Percentiles rank a stretch among this genome's conserved stretches.
These are phyloP conservation scores for Bruguiera sexangula DNA, from an alignment of 345 rosid genomes.

Conservation along the genomic window DNA sequence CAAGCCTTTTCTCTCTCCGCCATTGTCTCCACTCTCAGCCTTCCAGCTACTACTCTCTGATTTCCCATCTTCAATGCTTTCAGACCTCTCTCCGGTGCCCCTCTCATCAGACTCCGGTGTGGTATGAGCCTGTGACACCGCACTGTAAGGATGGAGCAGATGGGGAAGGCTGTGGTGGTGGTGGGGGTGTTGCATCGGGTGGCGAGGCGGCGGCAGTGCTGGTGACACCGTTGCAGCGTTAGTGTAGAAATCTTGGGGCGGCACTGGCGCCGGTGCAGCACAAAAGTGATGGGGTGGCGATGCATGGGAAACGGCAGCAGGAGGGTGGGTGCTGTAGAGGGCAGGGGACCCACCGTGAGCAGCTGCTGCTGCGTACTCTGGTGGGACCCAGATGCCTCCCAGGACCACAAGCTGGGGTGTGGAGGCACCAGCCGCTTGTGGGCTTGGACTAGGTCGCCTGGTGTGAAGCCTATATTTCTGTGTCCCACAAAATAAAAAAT, in stretches of 20 bases:
- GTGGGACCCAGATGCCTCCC: slow-evolving; percentile 94
- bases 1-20: slow-evolving; percentile 59
- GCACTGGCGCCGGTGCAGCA: slow-evolving; percentile 38
- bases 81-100: slow-evolving; percentile 54
- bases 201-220: slow-evolving; percentile 30
- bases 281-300: slow-evolving; percentile 59
- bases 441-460: slow-evolving; percentile 90
- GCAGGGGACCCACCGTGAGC: slow-evolving; percentile 50
- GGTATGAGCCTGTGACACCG: slow-evolving; percentile 43
- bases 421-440: slow-evolving; percentile 59
- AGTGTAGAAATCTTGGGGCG: slow-evolving; percentile 62
- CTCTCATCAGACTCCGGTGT: slow-evolving; percentile 48
- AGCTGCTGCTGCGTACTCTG: slow-evolving; percentile 59
- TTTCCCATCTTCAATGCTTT: slow-evolving; percentile 83
- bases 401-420: slow-evolving; percentile 75
- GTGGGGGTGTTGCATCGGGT: slow-evolving; percentile 44
- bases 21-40: slow-evolving; percentile 53
- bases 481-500: neutral
- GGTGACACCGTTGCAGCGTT: slow-evolving; percentile 23
- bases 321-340: slow-evolving; percentile 51
- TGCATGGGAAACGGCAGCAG: slow-evolving; percentile 30
- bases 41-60: slow-evolving; percentile 84
- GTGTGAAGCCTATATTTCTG: slow-evolving; percentile 99
- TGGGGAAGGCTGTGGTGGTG: slow-evolving; percentile 52
- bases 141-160: slow-evolving; percentile 56